phyloP scores from a whole-genome alignment of 2,329 filamentous ascomycete genomes.

The Fusarium burgessii region DNA sequence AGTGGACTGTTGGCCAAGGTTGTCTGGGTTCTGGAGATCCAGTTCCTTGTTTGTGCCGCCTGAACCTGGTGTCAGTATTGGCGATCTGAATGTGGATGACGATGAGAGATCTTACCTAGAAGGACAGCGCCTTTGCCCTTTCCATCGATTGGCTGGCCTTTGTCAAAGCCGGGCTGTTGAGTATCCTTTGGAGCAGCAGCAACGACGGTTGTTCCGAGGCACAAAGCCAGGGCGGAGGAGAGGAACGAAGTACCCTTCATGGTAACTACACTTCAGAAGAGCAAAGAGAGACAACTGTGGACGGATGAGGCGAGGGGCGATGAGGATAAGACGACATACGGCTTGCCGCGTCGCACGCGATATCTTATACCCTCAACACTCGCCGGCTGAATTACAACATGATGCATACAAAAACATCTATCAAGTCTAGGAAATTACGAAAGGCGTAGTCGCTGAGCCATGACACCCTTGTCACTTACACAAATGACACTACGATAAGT shows the following conservation, averaged over 20 bases:
- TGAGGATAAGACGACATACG: no score
- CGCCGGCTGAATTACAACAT: background rate
- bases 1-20: constrained; percentile 70
- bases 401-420: background rate
- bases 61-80: constrained; percentile 43
- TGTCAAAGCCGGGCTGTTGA: constrained; percentile 46
- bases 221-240: constrained; percentile 27
- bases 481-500: background rate
- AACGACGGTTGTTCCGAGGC: constrained; percentile 13
- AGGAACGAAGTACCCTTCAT: constrained; percentile 31
- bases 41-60: constrained; percentile 73
- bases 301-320: background rate
- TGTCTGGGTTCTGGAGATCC: constrained; percentile 73
- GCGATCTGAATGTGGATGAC: no score
- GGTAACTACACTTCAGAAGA: background rate
- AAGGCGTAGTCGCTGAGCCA: background rate
- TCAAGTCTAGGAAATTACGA: constrained; percentile 1
- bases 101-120: constrained; percentile 58
- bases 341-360: background rate
- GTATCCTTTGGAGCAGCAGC: constrained; percentile 30
- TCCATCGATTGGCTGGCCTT: constrained; percentile 66
- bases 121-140: constrained; percentile 70
- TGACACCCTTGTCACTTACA: background rate
- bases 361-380: constrained; percentile 15
- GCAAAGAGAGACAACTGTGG: background rate